A percentile compares a stretch with the other conserved stretches of the same genome.
phyloP scores from a whole-genome alignment of 352 stramenopile species.

The Plasmopara viticola region DNA sequence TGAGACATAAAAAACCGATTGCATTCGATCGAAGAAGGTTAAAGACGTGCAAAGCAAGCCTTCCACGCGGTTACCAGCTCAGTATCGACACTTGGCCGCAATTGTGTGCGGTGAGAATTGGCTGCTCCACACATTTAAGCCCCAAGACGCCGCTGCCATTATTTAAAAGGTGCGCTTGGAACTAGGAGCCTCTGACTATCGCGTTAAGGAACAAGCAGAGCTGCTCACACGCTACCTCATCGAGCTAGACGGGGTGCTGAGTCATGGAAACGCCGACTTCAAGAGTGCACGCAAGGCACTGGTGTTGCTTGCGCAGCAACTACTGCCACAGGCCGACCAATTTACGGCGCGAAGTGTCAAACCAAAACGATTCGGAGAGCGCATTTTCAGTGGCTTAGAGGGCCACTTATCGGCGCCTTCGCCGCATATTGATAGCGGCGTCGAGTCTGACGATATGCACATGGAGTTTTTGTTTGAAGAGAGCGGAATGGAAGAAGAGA shows the following conservation, averaged over 20 bases:
- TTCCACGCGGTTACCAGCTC: slow-evolving; percentile 30
- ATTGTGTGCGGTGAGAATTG: slow-evolving; percentile 39
- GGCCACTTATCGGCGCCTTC: background rate
- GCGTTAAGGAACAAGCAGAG: slow-evolving; percentile 50
- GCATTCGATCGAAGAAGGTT: slow-evolving; percentile 36
- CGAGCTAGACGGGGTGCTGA: slow-evolving; percentile 58
- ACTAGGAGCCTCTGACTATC: slow-evolving; percentile 54
- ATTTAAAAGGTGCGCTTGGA: slow-evolving; percentile 43
- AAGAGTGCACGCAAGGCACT: slow-evolving; percentile 47
- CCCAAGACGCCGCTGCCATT: slow-evolving; percentile 4
- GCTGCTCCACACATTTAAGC: slow-evolving; percentile 25
- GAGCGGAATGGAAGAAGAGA: slow-evolving; percentile 20
- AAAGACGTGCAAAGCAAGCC: slow-evolving; percentile 38
- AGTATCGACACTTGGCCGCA: slow-evolving; percentile 28
- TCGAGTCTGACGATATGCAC: slow-evolving; percentile 24
- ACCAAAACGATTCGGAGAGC: slow-evolving; percentile 41
- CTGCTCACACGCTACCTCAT: slow-evolving; percentile 48
- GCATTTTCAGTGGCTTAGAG: slow-evolving; percentile 17
- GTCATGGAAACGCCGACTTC: slow-evolving; percentile 42
- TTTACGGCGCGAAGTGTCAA: slow-evolving; percentile 34
- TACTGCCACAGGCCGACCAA: slow-evolving; percentile 34
- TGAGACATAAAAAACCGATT: slow-evolving; percentile 34
- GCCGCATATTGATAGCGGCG: slow-evolving; percentile 12
- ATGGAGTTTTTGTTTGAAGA: slow-evolving; percentile 20
- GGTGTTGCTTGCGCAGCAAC: slow-evolving; percentile 42